These are phyloP conservation scores for Penicillium digitatum DNA, from an alignment of 2,329 filamentous ascomycete species.

Conservation along the genomic window DNA sequence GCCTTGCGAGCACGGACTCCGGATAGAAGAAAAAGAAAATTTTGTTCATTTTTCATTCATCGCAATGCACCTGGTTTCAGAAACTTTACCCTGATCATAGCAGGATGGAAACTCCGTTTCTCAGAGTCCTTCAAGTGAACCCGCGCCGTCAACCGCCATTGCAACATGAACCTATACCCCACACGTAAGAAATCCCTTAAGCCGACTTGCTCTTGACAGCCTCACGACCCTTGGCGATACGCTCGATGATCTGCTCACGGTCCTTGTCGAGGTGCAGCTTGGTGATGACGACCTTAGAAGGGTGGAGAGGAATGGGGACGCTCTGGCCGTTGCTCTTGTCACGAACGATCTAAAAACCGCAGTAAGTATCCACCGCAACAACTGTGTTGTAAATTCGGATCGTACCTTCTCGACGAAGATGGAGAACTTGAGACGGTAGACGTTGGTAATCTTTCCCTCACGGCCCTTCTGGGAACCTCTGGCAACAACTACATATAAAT, in stretches of 20 bases:
- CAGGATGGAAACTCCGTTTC: constrained; percentile 22
- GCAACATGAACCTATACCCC: constrained; percentile 62
- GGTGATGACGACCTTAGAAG: constrained; percentile 96
- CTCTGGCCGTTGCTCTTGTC: constrained; percentile 97
- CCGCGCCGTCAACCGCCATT: constrained; percentile 38
- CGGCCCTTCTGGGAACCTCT: constrained; percentile 95
- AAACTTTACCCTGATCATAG: constrained; percentile 26
- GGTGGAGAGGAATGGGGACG: constrained; percentile 89
- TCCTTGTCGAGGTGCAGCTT: constrained; percentile 84
- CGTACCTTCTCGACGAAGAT: constrained; percentile 85
- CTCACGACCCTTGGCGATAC: constrained; percentile 48
- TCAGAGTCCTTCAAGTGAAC: constrained; percentile 24
- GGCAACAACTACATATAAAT: constrained; percentile 58
- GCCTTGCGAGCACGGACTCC: constrained; percentile 7
- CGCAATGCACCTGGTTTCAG: constrained; percentile 27
- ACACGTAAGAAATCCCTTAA: constrained; percentile 62
- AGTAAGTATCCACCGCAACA: neutral
- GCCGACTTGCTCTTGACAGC: constrained; percentile 55
- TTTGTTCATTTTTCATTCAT: constrained; percentile 63
- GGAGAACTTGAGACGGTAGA: constrained; percentile 97
- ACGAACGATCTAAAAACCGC: constrained; percentile 58
- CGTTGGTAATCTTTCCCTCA: constrained; percentile 95
- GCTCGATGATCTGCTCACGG: constrained; percentile 48
- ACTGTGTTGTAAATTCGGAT: neutral
- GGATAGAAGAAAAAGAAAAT: constrained; percentile 60